These are phyloP conservation scores for Aspergillus pseudoviridinutans DNA, from an alignment of 2,329 filamentous ascomycete species.

Conservation along the genomic window DNA sequence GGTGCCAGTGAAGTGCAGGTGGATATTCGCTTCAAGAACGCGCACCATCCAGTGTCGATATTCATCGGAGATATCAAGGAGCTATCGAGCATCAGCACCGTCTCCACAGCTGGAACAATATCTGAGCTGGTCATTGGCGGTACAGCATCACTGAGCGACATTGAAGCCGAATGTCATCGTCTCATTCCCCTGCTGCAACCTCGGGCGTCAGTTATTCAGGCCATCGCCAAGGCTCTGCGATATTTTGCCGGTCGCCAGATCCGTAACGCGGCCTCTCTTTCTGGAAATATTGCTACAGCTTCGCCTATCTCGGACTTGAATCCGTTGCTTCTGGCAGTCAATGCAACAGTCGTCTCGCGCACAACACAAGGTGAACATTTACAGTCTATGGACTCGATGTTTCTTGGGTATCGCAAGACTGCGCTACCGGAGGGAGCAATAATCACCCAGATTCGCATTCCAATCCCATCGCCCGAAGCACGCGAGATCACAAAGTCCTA, in stretches of 20 bases:
- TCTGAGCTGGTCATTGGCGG: conserved; percentile 28
- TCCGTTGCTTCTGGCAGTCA: conserved; percentile 84
- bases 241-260: conserved; percentile 96
- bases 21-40: too few species aligned
- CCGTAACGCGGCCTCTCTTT: conserved; percentile 90
- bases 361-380: too few species aligned
- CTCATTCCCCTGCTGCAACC: too few species aligned
- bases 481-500: conserved; percentile 85
- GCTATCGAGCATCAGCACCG: too few species aligned
- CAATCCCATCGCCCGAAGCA: conserved; percentile 61
- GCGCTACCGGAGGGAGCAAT: conserved; percentile 77
- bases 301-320: conserved; percentile 97
- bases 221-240: conserved; percentile 87
- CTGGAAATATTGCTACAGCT: conserved; percentile 89
- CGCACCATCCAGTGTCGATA: too few species aligned
- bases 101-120: too few species aligned
- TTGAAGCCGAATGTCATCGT: too few species aligned
- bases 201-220: conserved; percentile 70
- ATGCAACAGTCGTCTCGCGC: conserved; percentile 69
- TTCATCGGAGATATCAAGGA: too few species aligned
- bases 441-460: conserved; percentile 83
- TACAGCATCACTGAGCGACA: conserved; percentile 34
- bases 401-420: conserved; percentile 84
- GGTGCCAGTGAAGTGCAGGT: too few species aligned
- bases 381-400: conserved; percentile 86